Evolutionary conservation across 2,329 filamentous ascomycete genomes (phyloP).

Genomic region (Zalaria sp.): DNA sequence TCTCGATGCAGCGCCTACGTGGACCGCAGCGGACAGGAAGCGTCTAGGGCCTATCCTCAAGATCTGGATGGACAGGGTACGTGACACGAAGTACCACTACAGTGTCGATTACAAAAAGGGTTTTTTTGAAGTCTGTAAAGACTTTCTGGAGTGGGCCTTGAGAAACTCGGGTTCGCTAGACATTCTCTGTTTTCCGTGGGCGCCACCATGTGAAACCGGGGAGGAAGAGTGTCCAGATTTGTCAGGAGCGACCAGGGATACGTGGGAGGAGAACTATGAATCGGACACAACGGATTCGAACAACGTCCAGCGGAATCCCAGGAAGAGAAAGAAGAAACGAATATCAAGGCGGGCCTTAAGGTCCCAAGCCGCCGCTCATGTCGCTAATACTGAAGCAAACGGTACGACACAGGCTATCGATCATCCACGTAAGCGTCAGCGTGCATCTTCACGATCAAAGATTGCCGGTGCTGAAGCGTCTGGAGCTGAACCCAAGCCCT

Average conservation of each 20-base stretch:
- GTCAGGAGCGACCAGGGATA: too few relatives aligned
- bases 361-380: too few relatives aligned
- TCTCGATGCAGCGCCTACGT: not conserved
- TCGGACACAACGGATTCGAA: too few relatives aligned
- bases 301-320: too few relatives aligned
- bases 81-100: not conserved
- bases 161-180: conserved; percentile 1
- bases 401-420: not conserved
- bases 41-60: not conserved
- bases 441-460: not conserved
- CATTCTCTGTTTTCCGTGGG: conserved; percentile 5
- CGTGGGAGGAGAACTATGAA: too few relatives aligned
- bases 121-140: conserved; percentile 5
- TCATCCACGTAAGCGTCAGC: not conserved
- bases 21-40: not conserved
- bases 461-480: not conserved
- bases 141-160: conserved; percentile 3
- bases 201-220: conserved; percentile 1
- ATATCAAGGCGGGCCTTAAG: not conserved
- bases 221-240: too few relatives aligned
- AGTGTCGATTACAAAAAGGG: conserved; percentile 3
- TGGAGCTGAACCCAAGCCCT: not conserved
- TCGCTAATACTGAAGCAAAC: not conserved
- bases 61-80: not conserved
- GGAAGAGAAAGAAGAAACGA: not conserved